Evolutionary conservation across 1,139 yeast species (phyloP).

Genomic region (Lodderomyces margitis): DNA sequence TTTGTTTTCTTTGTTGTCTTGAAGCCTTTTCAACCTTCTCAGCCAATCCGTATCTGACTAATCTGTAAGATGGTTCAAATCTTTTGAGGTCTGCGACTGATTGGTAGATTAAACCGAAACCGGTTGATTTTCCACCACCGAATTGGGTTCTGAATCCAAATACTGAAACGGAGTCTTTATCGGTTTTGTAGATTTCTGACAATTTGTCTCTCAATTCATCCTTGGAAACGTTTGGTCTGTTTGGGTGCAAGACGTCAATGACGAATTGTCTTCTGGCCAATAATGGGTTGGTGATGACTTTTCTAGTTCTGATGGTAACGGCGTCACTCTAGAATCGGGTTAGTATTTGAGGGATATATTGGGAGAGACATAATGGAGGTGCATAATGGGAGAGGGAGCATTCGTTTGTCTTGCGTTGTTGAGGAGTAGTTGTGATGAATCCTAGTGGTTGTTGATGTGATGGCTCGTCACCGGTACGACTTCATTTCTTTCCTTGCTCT

Average conservation of each 20-base stretch:
- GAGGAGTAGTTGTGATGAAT: too few relatives aligned
- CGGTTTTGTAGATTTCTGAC: constrained; percentile 95
- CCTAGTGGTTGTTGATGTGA: too few relatives aligned
- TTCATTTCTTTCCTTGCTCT: too few relatives aligned
- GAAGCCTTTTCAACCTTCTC: constrained; percentile 94
- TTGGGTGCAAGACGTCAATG: constrained; percentile 99
- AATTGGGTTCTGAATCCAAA: constrained; percentile 99
- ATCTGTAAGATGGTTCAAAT: constrained; percentile 99
- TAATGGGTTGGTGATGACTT: constrained; percentile 99
- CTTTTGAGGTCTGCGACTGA: constrained; percentile 96
- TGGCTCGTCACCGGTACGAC: too few relatives aligned
- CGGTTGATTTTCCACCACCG: constrained; percentile 99
- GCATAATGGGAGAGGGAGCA: too few relatives aligned
- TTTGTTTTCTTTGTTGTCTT: constrained; percentile 99
- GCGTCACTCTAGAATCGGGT: constrained; percentile 76
- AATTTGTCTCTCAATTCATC: constrained; percentile 98
- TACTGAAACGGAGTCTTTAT: constrained; percentile 97
- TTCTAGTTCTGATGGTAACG: constrained; percentile 99
- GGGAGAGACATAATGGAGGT: too few relatives aligned
- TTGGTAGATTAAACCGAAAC: constrained; percentile 99
- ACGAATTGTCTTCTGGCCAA: constrained; percentile 99
- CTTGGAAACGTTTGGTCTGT: constrained; percentile 98
- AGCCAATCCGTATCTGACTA: constrained; percentile 98
- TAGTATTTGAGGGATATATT: constrained; percentile 4
- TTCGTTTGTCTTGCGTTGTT: too few relatives aligned